Evolutionary conservation across 2,329 filamentous ascomycete genomes (phyloP).

Genomic region (Myriosclerotinia duriaeana): DNA sequence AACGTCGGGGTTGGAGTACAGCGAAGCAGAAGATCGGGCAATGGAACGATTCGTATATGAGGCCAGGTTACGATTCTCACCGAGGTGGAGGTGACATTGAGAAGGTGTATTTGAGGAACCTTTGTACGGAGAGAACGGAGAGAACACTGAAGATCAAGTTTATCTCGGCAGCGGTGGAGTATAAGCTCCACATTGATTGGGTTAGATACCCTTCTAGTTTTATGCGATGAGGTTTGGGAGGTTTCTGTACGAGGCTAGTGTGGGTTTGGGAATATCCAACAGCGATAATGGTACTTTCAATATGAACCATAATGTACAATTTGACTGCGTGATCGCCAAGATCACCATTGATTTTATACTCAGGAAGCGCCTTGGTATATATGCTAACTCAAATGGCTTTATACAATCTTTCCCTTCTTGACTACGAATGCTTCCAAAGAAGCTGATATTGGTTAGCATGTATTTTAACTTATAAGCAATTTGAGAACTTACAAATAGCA

Average conservation of each 20-base stretch:
- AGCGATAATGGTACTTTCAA: background rate
- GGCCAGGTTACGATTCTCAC: background rate
- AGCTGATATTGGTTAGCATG: constrained; percentile 47
- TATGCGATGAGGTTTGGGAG: background rate
- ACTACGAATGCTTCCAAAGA: constrained; percentile 86
- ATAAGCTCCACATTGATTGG: background rate
- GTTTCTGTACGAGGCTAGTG: background rate
- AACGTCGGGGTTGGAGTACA: too few species aligned
- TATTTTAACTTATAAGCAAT: background rate
- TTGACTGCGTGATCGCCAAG: constrained; percentile 1
- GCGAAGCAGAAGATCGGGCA: background rate
- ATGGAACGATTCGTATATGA: background rate
- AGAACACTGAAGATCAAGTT: background rate
- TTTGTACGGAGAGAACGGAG: background rate
- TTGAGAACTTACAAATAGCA: constrained; percentile 63
- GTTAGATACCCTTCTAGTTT: background rate
- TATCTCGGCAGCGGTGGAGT: background rate
- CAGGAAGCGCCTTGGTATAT: constrained; percentile 21
- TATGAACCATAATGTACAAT: constrained; percentile 1
- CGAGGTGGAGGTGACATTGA: background rate
- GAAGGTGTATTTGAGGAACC: background rate
- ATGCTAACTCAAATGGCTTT: constrained; percentile 9
- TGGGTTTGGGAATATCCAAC: background rate
- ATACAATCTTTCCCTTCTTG: constrained; percentile 78
- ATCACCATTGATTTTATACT: constrained; percentile 20